Evolutionary conservation across 768 basidiomycete genomes (phyloP), one percentile per base, ranked within the genome.

Genomic region (Myochromella boudieri): DNA sequence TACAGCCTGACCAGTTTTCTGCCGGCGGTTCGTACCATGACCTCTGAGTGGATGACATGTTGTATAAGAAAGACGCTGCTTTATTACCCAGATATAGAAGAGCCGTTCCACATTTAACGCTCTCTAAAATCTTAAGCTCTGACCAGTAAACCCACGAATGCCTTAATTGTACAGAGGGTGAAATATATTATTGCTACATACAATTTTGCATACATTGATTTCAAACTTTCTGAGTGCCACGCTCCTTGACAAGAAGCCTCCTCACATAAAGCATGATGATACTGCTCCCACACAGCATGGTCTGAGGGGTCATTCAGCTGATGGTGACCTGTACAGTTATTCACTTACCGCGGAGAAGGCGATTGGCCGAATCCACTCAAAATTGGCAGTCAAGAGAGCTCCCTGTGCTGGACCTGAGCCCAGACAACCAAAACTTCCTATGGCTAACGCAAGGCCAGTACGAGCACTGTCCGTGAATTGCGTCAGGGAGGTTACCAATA

Each of bases 321-420:
- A 6, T 9, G n/a, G 18, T 11, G 2, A 15, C 12, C 24, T 22
- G 6, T 12, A 11, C 9, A 46, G 24, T 26, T 11, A 18, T 21
- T 7, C 5, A 48, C 68, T 48, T 55, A 71, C 70, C 17, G 60
- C 69, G 42, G 65, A 65, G 36, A 72, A 61, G 1, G 57, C 67
- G 34, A 63, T 63, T 7, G 69, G 62, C 21, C 62, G 52, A 4
- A 57, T 62, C 68, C 68, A 74, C 3, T 52, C 21, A 37, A 62
- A 68, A 6, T 59, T 50, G 6, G 48, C 12, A 10, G 62, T 60
- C 9, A 72, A 56, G n/a, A 71, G 55, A 6, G 60, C 66, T 17
- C 69, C 63, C 55, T 74, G 70, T 7, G 68, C 46, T 3, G 70
- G 61, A 9, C 58, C 61, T 26, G 68, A 66, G 12, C 64, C 60